Conservation (phyloP, 495 filamentous ascomycete genomes). For the Melanomma pulvis-pyrius region DNA sequence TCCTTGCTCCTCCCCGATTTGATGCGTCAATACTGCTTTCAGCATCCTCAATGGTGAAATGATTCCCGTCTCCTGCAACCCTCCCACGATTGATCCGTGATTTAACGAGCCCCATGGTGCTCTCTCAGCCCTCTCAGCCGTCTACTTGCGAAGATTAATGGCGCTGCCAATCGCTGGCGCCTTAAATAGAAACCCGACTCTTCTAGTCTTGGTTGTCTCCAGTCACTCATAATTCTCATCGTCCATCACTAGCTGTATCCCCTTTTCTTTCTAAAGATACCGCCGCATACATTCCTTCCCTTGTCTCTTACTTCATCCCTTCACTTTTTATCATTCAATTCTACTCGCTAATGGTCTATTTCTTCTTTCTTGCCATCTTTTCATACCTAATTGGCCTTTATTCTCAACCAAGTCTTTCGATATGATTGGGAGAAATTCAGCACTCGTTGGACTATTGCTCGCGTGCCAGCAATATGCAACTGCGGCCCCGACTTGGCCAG, state of each 20-base stretch:
- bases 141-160: neutral
- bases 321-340: too few species aligned
- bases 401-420: neutral
- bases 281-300: too few species aligned
- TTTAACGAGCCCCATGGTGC: conserved; percentile 15
- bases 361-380: neutral
- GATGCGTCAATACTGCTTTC: conserved; percentile 11
- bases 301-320: too few species aligned
- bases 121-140: neutral
- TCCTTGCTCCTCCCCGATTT: conserved; percentile 9
- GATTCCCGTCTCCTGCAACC: neutral
- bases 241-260: too few species aligned
- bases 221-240: too few species aligned
- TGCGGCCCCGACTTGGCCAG: conserved; percentile 59
- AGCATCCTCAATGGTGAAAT: conserved; percentile 12
- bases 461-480: conserved; percentile 25
- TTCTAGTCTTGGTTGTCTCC: neutral
- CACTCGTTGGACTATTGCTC: conserved; percentile 20
- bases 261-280: too few species aligned
- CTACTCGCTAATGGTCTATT: too few species aligned
- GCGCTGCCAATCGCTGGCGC: neutral
- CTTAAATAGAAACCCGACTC: neutral
- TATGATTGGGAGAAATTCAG: conserved; percentile 22
- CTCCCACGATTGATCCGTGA: conserved; percentile 5
- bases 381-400: too few species aligned